Percentiles rank a stretch among this genome's conserved stretches.
Evolutionary conservation across 1,139 yeast species (phyloP).

Genomic region (Kodamaea sp.): DNA sequence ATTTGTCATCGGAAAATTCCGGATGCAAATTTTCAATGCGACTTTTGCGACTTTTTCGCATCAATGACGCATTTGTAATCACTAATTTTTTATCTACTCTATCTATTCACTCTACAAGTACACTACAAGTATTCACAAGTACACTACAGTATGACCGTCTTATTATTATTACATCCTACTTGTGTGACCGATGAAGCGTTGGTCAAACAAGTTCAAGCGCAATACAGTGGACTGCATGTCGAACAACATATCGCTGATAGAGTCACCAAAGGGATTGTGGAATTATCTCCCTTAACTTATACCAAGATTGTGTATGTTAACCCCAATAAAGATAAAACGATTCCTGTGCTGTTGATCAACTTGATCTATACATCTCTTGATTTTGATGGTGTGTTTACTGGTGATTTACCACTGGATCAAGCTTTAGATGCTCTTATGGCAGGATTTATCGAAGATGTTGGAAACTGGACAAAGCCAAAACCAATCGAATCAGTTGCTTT

Average conservation of each 20-base stretch:
- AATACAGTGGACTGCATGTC: constrained; percentile 17
- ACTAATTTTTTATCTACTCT: no score
- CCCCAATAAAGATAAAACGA: constrained; percentile 45
- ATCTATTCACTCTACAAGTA: no score
- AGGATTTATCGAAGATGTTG: constrained; percentile 52
- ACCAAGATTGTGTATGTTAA: constrained; percentile 55
- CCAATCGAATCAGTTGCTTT: constrained; percentile 28
- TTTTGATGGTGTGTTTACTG: constrained; percentile 49
- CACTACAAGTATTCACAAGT: no score
- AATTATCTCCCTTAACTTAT: constrained; percentile 40
- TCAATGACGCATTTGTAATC: no score
- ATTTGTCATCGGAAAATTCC: no score
- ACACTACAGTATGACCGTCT: constrained; percentile 22
- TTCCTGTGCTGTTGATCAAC: constrained; percentile 44
- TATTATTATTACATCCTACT: constrained; percentile 69
- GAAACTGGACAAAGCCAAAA: constrained; percentile 45
- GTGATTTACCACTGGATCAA: constrained; percentile 50
- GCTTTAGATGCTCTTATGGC: constrained; percentile 57
- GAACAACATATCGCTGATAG: constrained; percentile 71
- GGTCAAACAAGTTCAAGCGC: constrained; percentile 37
- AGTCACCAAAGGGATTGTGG: constrained; percentile 55
- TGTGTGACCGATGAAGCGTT: constrained; percentile 57
- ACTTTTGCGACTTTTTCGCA: no score
- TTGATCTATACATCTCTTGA: constrained; percentile 39
- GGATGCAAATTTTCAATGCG: no score